phyloP scores from a whole-genome alignment of 225 moss, liverwort and hornwort genomes.

The Climacium dendroides region DNA sequence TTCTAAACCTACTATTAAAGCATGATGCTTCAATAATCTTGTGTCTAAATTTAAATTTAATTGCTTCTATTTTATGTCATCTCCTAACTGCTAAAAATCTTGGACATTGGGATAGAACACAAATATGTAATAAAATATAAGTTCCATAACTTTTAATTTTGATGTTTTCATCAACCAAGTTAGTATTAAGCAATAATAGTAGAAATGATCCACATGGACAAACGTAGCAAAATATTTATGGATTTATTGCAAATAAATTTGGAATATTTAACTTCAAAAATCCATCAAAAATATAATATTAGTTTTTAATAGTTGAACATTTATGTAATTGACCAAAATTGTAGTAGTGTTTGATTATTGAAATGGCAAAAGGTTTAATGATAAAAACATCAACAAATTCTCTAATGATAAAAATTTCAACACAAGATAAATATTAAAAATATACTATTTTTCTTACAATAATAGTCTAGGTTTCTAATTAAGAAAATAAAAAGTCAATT shows the following conservation, averaged over 20 bases:
- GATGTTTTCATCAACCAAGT: no score
- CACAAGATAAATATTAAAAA: not conserved
- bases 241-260: not conserved
- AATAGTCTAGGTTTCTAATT: not conserved
- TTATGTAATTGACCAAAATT: not conserved
- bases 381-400: not conserved
- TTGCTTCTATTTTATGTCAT: not conserved
- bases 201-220: no score
- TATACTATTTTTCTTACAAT: not conserved
- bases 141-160: no score
- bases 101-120: not conserved
- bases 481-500: not conserved
- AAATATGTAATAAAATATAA: no score
- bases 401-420: not conserved
- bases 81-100: not conserved
- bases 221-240: no score
- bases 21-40: not conserved
- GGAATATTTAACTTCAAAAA: not conserved
- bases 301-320: not conserved
- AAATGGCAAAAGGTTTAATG: not conserved
- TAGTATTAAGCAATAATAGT: no score
- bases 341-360: not conserved
- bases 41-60: no score
- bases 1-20: not conserved
- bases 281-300: not conserved